Evolutionary conservation across 495 filamentous ascomycete species (phyloP), one percentile per base, ranked within the genome.

Genomic region (Neurospora pannonica): DNA sequence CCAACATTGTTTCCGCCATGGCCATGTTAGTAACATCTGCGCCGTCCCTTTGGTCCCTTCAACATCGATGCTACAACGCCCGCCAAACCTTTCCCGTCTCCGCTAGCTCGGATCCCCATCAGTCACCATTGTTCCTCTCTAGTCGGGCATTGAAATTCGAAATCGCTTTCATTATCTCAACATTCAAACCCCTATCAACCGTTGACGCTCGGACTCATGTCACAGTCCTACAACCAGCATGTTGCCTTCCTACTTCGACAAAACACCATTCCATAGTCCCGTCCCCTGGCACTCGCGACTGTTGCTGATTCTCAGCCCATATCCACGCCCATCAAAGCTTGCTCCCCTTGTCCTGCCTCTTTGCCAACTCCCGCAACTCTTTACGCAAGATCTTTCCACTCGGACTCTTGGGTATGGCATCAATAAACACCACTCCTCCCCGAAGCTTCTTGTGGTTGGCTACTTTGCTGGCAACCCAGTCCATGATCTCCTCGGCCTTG

Each of bases 361-460:
- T 74, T 9, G 79, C 80, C 70, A 80, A 39, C 39, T 80, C 80
- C 36, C 84, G 81, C 75, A 88, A 72, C 40, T 91, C 74, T 71
- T 91, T 87, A 73, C 93, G 90, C 79, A 97, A 78, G 70, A 97
- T 96, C 87, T 97, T 97, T 3, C 94, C 94, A 74, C 88, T 88
- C 0, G 87, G 86, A 77, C 90, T 95, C 86, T 94, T 95, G n/a
- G 94, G 94, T 24, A 97, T 90, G 70, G 85, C 86, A 72, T 93
- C 87, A 8, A 95, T 83, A 77, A 95, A 97, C 28, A 86, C 86
- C 0, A 97, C 87, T 0, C 94, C 94, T 34, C 94, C 94, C 21
- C 91, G 85, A 74, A 97, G 81, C 62, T 85, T 84, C 86, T 97
- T 97, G 75, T 95, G 90, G 13, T 85, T 83, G 4, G 91, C 87